Conservation (phyloP, 2,329 filamentous ascomycete species). For the Bipolaris cookei region DNA sequence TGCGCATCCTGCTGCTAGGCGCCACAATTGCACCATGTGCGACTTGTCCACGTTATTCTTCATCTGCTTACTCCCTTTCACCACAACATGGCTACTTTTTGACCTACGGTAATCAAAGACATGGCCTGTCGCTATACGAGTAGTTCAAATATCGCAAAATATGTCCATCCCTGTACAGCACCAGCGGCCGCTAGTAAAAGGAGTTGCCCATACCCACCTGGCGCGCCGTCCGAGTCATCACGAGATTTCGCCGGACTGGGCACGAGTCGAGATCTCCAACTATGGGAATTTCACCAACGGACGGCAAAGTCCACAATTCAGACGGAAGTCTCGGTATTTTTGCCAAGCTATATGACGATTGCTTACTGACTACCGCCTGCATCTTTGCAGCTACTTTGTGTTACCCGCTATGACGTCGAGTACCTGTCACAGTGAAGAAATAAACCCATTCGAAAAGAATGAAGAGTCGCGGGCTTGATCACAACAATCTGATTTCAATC, state of each 20-base stretch:
- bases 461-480: slow-evolving; percentile 6
- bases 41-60: slow-evolving; percentile 5
- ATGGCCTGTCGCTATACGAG: background rate
- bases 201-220: background rate
- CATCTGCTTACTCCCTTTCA: slow-evolving; percentile 1
- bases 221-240: slow-evolving; percentile 1
- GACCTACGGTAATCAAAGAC: background rate
- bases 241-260: background rate
- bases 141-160: background rate
- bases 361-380: slow-evolving; percentile 21
- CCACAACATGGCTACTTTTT: background rate
- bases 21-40: slow-evolving; percentile 9
- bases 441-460: slow-evolving; percentile 6
- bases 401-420: slow-evolving; percentile 43
- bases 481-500: background rate
- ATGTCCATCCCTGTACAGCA: background rate
- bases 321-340: slow-evolving; percentile 4
- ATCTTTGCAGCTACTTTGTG: slow-evolving; percentile 10
- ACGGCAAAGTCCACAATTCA: background rate
- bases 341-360: slow-evolving; percentile 14
- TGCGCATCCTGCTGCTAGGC: background rate
- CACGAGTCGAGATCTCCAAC: background rate
- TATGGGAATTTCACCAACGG: background rate
- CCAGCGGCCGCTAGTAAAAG: background rate
- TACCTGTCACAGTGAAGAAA: slow-evolving; percentile 30